These are phyloP conservation scores for Ochetophila trinervis DNA, from an alignment of 306 rosid genomes.

Conservation along the genomic window DNA sequence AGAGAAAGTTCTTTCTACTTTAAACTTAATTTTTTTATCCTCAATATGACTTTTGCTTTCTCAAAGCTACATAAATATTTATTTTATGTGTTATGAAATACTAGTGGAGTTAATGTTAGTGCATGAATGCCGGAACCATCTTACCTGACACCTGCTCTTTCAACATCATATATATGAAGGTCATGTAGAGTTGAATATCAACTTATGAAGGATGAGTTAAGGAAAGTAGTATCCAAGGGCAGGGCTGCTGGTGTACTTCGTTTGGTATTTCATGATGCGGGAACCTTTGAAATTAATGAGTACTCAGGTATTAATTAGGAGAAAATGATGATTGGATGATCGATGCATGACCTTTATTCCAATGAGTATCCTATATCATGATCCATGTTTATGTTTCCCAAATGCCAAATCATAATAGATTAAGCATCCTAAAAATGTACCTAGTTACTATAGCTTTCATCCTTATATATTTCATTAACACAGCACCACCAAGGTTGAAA, in stretches of 20 bases:
- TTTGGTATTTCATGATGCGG: constrained; percentile 90
- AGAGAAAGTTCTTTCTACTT: too few relatives aligned
- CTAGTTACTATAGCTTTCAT: too few relatives aligned
- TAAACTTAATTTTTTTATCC: too few relatives aligned
- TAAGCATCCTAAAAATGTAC: too few relatives aligned
- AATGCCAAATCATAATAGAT: too few relatives aligned
- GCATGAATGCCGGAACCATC: neutral
- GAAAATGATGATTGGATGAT: constrained; percentile 2
- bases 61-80: neutral
- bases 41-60: too few relatives aligned
- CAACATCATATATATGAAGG: constrained; percentile 33
- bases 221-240: constrained; percentile 63
- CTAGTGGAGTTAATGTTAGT: neutral
- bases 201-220: constrained; percentile 60
- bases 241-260: constrained; percentile 90
- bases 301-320: constrained; percentile 46
- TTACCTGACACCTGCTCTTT: constrained; percentile 12
- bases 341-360: neutral
- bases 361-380: too few relatives aligned
- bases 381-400: too few relatives aligned
- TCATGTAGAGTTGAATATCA: constrained; percentile 39
- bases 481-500: too few relatives aligned
- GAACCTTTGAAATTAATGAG: constrained; percentile 67
- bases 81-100: neutral
- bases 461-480: too few relatives aligned